A percentile compares a stretch with the other conserved stretches of the same genome.
phyloP scores from a whole-genome alignment of 495 filamentous ascomycete species.

The Aspergillus egyptiacus region DNA sequence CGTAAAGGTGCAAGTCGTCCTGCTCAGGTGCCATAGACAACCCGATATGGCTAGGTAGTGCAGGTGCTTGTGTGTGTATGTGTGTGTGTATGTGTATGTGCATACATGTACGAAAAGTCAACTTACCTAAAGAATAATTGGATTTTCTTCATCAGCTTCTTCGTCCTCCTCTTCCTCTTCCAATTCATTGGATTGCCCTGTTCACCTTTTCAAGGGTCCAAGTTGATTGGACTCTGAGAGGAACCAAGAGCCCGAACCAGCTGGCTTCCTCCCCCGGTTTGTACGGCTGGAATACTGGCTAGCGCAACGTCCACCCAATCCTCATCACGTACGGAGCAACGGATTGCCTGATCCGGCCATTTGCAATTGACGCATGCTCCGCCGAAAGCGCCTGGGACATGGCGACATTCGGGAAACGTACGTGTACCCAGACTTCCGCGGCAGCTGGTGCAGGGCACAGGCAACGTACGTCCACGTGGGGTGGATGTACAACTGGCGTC shows the following conservation, averaged over 20 bases:
- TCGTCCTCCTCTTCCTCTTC: neutral
- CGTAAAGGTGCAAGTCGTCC: conserved; percentile 16
- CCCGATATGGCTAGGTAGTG: conserved; percentile 11
- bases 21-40: conserved; percentile 15
- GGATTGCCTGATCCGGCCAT: conserved; percentile 9
- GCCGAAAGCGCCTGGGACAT: conserved; percentile 11
- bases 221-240: conserved; percentile 1
- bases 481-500: no score
- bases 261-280: neutral
- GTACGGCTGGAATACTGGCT: neutral
- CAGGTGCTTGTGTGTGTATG: neutral
- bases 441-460: no score
- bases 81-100: no score
- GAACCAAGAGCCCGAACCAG: no score
- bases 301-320: neutral
- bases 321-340: conserved; percentile 10
- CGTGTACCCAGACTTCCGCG: no score
- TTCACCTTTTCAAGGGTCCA: neutral
- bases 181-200: conserved; percentile 3
- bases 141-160: neutral
- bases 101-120: neutral
- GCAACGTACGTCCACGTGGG: no score
- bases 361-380: conserved; percentile 17
- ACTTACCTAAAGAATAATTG: conserved; percentile 3
- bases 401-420: conserved; percentile 11